These are phyloP conservation scores for Leishmania gerbilli DNA, from an alignment of 208 protist species.

Conservation along the genomic window DNA sequence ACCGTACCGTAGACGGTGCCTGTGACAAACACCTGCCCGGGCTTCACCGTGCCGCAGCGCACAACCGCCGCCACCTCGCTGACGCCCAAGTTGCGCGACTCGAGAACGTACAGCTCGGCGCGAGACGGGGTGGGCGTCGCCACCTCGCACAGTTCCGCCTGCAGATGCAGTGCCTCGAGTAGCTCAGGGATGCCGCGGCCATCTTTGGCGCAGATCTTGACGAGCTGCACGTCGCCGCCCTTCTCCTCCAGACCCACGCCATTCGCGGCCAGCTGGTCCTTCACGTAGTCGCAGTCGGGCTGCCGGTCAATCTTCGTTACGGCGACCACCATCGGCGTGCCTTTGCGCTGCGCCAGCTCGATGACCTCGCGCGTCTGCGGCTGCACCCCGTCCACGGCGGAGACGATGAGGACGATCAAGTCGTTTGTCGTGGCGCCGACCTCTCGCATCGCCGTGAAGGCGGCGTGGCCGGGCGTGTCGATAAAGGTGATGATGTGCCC, in stretches of 20 bases:
- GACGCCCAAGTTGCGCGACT: slow-evolving; percentile 60
- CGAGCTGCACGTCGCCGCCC: slow-evolving; percentile 94
- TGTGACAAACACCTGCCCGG: slow-evolving; percentile 71
- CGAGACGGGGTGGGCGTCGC: slow-evolving; percentile 67
- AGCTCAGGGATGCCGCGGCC: slow-evolving; percentile 86
- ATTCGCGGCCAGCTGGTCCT: slow-evolving; percentile 76
- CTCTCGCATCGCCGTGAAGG: slow-evolving; percentile 95
- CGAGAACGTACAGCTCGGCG: slow-evolving; percentile 93
- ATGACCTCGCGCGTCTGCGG: slow-evolving; percentile 95
- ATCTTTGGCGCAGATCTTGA: slow-evolving; percentile 92
- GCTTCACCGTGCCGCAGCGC: slow-evolving; percentile 69
- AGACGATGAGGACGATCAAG: slow-evolving; percentile 96
- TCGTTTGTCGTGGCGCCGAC: slow-evolving; percentile 96
- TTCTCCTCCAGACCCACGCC: slow-evolving; percentile 92
- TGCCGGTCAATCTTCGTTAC: slow-evolving; percentile 98
- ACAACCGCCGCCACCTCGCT: slow-evolving; percentile 79
- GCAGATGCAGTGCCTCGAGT: slow-evolving; percentile 88
- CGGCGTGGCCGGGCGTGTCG: slow-evolving; percentile 98
- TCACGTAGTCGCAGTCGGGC: slow-evolving; percentile 77
- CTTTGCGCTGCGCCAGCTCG: slow-evolving; percentile 60
- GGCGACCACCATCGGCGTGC: slow-evolving; percentile 94
- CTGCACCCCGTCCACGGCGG: slow-evolving; percentile 95
- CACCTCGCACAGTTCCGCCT: slow-evolving; percentile 90
- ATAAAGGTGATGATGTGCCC: slow-evolving; percentile 94
- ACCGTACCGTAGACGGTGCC: slow-evolving; percentile 82